A percentile compares a stretch with the other conserved stretches of the same genome.
Conservation (phyloP, 768 basidiomycete species). For the Nidularia pulvinata region DNA sequence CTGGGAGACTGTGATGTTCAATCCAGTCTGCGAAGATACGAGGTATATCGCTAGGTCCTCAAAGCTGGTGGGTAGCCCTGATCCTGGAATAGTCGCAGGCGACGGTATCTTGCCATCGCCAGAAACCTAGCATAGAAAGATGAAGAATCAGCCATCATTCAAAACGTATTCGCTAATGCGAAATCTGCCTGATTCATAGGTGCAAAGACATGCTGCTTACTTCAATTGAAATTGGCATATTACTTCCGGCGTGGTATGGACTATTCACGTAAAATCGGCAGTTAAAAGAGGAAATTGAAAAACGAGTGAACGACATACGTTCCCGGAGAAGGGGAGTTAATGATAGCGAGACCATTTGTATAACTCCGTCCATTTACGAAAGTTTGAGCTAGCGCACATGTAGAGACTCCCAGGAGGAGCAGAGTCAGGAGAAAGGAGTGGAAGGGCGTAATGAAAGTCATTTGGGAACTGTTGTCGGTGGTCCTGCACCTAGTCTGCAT, state of each 20-base stretch:
- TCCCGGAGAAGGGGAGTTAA: conserved; percentile 25
- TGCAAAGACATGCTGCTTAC: conserved; percentile 6
- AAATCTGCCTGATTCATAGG: neutral
- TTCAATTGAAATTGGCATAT: conserved; percentile 22
- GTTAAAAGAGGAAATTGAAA: neutral
- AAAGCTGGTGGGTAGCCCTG: conserved; percentile 30
- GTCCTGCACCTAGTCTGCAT: no score
- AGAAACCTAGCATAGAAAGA: conserved; percentile 25
- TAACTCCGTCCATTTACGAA: conserved; percentile 25
- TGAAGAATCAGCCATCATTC: neutral
- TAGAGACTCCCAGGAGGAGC: conserved; percentile 4
- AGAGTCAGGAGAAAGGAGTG: conserved; percentile 4
- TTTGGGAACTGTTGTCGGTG: no score
- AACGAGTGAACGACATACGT: conserved; percentile 17
- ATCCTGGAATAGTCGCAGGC: conserved; percentile 27
- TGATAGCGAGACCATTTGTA: conserved; percentile 34
- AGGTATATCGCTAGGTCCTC: conserved; percentile 39
- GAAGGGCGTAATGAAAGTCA: neutral
- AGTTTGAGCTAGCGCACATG: conserved; percentile 13
- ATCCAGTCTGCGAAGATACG: conserved; percentile 31
- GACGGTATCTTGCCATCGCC: conserved; percentile 41
- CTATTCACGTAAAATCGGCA: conserved; percentile 7
- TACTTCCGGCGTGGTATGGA: conserved; percentile 21
- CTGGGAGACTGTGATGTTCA: conserved; percentile 37
- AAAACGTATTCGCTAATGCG: neutral